Base-by-base conservation (phyloP, 371 early-diverging fungal species). In the Mortierella sp. region DNA sequence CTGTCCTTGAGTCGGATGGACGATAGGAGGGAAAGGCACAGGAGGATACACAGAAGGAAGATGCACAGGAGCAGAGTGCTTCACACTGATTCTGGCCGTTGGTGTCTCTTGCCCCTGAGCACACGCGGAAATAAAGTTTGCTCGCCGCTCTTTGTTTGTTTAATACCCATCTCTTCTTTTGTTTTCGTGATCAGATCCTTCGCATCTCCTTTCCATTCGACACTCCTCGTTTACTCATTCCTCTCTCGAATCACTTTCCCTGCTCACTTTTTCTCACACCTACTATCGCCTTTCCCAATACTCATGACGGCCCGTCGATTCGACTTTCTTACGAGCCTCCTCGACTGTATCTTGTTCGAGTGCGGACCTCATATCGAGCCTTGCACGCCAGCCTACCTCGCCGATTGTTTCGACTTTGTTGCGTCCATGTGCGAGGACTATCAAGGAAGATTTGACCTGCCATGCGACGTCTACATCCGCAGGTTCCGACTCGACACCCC, bases 341-440 rank as follows among this genome's bases (percentile, higher is more conserved):
- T 51, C 54, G 72, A 72, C 14, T 48, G 50, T 31, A 53, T 72
- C 3, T 21, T 51, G 34, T 72, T 72, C 16, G 72, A 72, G 51
- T 72, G 19, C 28, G 53, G 21, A 24, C 4, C 13, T 37, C 5
- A 6, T 16, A 26, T 6, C 16, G 26, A 24, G 11, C 26, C 53
- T 21, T 48, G 19, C 0, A 34, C 53, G 3, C 19, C 31, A 5
- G 0, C 28, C 24, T 6, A 21, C 5, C 53, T 72, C 13, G 72
- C 72, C 40, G 9, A 26, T 5, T 72, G 46, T 34, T 72, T 72
- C 46, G 28, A 48, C 2, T 34, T 19, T 50, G 19, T 48, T 26
- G 44, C 44, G 10, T 10, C 3, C 14, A 70, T 70, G 71, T 70
- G 26, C 48, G n/a, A 44, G 3, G 21, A 26, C 48, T 44, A 44